These are phyloP conservation scores for Cicer yamashitae DNA, from an alignment of 306 rosid genomes.

Conservation along the genomic window DNA sequence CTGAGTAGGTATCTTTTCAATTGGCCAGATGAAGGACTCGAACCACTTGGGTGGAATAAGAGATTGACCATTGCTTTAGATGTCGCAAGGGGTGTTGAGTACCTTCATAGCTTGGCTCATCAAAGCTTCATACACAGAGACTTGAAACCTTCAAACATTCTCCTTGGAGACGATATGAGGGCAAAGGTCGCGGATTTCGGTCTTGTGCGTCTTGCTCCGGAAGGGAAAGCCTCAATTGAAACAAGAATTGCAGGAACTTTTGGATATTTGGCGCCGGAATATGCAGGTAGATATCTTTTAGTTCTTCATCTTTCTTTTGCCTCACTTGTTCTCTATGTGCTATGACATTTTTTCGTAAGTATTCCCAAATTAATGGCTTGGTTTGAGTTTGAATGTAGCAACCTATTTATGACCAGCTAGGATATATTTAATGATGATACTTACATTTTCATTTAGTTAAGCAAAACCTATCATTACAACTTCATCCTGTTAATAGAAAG, in stretches of 20 bases:
- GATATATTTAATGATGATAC: background rate
- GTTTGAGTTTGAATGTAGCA: conserved; percentile 9
- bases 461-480: background rate
- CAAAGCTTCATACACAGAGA: conserved; percentile 94
- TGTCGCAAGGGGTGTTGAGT: conserved; percentile 93
- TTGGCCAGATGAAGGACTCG: conserved; percentile 84
- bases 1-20: conserved; percentile 77
- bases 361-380: conserved; percentile 13
- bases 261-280: conserved; percentile 93
- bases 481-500: conserved; percentile 12
- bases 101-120: conserved; percentile 92
- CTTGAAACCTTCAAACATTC: conserved; percentile 92
- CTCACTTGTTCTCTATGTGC: background rate
- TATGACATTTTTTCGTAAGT: conserved; percentile 18
- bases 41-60: conserved; percentile 78
- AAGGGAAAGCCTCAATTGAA: conserved; percentile 89
- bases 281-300: conserved; percentile 68
- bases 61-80: conserved; percentile 82
- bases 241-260: conserved; percentile 93
- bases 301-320: background rate
- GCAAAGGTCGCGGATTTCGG: conserved; percentile 95
- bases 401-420: background rate
- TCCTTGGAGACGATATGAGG: conserved; percentile 96
- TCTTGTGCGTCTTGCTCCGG: conserved; percentile 93
- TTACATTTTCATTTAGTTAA: background rate